Conservation (phyloP, 805 yeast species). For the Priceomyces fermenticarens region DNA sequence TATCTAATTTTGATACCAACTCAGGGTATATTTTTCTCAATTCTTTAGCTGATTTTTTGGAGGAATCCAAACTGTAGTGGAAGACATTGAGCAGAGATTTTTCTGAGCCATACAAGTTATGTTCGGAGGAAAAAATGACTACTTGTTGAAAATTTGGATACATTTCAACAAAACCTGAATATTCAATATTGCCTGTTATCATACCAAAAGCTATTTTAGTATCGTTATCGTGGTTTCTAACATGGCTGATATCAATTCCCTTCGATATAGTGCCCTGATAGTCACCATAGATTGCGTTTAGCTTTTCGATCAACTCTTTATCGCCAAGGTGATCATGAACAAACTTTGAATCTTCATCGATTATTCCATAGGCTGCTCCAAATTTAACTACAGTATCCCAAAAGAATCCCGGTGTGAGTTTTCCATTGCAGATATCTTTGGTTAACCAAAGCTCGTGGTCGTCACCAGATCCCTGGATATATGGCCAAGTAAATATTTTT, state of each 20-base stretch:
- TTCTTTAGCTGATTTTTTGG: constrained; percentile 66
- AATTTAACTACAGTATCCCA: constrained; percentile 44
- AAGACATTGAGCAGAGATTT: constrained; percentile 5
- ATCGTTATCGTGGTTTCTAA: constrained; percentile 9
- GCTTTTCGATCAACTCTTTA: constrained; percentile 15
- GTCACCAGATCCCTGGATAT: constrained; percentile 93
- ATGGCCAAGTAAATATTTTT: constrained; percentile 26
- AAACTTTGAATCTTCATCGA: constrained; percentile 20
- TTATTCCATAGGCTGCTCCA: background rate
- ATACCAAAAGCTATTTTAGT: constrained; percentile 29
- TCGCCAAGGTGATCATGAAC: constrained; percentile 21
- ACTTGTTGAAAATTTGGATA: constrained; percentile 10
- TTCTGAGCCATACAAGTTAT: constrained; percentile 4
- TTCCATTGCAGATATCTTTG: constrained; percentile 36
- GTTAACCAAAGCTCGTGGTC: constrained; percentile 84
- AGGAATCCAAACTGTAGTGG: constrained; percentile 22
- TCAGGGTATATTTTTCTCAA: constrained; percentile 48
- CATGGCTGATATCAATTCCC: constrained; percentile 10
- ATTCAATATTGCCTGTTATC: constrained; percentile 14
- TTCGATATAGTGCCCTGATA: background rate
- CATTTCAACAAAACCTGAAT: constrained; percentile 3
- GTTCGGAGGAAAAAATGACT: constrained; percentile 23
- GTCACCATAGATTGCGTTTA: constrained; percentile 12
- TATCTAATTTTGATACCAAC: constrained; percentile 27
- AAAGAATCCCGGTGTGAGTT: constrained; percentile 50